phyloP scores from a whole-genome alignment of 75 land plant species.

The Larix kaempferi region DNA sequence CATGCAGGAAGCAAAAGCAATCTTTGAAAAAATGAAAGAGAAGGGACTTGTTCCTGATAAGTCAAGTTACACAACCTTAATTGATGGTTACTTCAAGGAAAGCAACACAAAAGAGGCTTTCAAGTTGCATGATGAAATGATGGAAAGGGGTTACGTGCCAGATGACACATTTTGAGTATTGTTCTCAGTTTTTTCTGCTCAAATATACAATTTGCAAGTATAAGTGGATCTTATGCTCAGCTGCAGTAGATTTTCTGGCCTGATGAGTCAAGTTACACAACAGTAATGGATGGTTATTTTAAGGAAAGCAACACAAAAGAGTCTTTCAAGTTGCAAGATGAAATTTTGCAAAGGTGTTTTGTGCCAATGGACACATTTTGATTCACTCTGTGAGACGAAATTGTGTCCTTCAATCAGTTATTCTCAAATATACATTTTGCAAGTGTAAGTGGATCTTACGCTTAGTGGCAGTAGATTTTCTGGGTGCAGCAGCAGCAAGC shows the following conservation, averaged over 20 bases:
- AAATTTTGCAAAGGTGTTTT: constrained; percentile 62
- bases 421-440: not conserved
- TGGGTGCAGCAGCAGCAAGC: not conserved
- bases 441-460: not conserved
- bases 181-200: not conserved
- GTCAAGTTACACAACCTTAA: constrained; percentile 62
- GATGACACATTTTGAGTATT: constrained; percentile 37
- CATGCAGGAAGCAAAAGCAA: constrained; percentile 49
- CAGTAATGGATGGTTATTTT: constrained; percentile 70
- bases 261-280: constrained; percentile 64
- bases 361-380: constrained; percentile 45
- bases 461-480: not conserved
- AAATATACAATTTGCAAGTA: not conserved
- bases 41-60: constrained; percentile 58
- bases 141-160: constrained; percentile 57
- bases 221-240: not conserved
- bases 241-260: constrained; percentile 19
- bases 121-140: constrained; percentile 65
- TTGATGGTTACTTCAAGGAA: constrained; percentile 64
- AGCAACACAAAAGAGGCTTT: constrained; percentile 62
- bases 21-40: constrained; percentile 37
- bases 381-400: not conserved
- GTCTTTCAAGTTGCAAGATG: constrained; percentile 62
- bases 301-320: constrained; percentile 42
- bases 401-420: not conserved